phyloP scores from a whole-genome alignment of 345 rosid species.

The Gossypium arboreum region DNA sequence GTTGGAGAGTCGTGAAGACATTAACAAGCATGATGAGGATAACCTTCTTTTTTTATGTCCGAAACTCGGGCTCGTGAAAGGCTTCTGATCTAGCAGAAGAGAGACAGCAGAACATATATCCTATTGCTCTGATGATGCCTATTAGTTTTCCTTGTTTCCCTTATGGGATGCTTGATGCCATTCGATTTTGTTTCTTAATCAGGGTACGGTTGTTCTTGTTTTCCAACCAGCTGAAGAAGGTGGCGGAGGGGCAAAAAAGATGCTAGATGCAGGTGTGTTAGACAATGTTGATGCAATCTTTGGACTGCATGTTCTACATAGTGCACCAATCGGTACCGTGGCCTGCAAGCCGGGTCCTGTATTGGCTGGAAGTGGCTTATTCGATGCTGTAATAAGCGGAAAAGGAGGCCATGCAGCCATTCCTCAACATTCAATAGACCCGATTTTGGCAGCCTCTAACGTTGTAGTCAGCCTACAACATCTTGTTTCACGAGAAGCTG shows the following conservation, averaged over 20 bases:
- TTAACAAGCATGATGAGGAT: neutral
- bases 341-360: conserved; percentile 58
- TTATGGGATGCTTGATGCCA: conserved; percentile 8
- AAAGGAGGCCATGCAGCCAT: conserved; percentile 88
- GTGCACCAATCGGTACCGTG: conserved; percentile 44
- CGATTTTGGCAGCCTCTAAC: conserved; percentile 75
- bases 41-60: neutral
- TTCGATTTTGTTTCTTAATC: conserved; percentile 9
- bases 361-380: conserved; percentile 71
- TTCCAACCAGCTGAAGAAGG: conserved; percentile 99
- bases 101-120: neutral
- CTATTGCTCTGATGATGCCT: neutral
- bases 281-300: conserved; percentile 70
- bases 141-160: neutral
- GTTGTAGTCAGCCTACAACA: conserved; percentile 75
- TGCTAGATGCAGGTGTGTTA: conserved; percentile 66
- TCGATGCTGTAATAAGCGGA: conserved; percentile 74
- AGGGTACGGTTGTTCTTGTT: conserved; percentile 85
- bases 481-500: conserved; percentile 84
- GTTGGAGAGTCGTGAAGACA: neutral
- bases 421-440: conserved; percentile 86
- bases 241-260: conserved; percentile 67
- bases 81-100: neutral
- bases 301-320: conserved; percentile 53
- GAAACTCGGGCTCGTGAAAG: neutral